Conservation (phyloP, 306 rosid species). For the Arachis hypogaea region DNA sequence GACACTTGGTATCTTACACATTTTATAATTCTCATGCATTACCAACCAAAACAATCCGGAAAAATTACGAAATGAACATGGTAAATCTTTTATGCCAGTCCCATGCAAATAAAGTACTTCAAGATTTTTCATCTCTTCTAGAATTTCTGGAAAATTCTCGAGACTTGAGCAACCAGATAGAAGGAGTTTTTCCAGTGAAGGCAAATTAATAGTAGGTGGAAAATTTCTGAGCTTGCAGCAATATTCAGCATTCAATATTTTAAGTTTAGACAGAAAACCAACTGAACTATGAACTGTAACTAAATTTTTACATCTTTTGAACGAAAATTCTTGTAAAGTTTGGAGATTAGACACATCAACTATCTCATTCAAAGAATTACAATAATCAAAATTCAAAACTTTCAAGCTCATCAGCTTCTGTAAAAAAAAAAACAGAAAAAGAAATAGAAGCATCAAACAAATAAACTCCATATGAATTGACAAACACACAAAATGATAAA, state of each 20-base stretch:
- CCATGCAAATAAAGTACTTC: not conserved
- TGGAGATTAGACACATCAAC: not conserved
- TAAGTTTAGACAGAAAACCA: not conserved
- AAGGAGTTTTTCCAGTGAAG: not conserved
- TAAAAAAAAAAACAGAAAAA: not conserved
- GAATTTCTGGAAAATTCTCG: slow-evolving; percentile 2
- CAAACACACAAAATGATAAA: not conserved
- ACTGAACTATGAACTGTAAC: not conserved
- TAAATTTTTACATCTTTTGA: not conserved
- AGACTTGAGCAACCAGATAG: not conserved
- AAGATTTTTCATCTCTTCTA: not conserved
- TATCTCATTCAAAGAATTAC: not conserved
- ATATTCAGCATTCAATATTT: not conserved
- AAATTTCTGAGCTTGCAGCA: not conserved
- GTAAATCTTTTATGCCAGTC: not conserved
- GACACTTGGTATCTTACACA: not conserved
- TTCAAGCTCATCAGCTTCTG: not conserved
- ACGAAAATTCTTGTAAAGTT: slow-evolving; percentile 1
- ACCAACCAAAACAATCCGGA: not conserved
- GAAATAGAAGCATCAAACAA: not conserved
- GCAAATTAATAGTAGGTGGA: not conserved
- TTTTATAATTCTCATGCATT: not conserved
- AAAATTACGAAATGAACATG: slow-evolving; percentile 16
- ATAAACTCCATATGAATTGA: not conserved
- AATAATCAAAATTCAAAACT: too few relatives aligned